A percentile compares a stretch with the other conserved stretches of the same genome.
These are phyloP conservation scores for Vanrija sp. DNA, from an alignment of 1,284 basidiomycete genomes.

Conservation along the genomic window DNA sequence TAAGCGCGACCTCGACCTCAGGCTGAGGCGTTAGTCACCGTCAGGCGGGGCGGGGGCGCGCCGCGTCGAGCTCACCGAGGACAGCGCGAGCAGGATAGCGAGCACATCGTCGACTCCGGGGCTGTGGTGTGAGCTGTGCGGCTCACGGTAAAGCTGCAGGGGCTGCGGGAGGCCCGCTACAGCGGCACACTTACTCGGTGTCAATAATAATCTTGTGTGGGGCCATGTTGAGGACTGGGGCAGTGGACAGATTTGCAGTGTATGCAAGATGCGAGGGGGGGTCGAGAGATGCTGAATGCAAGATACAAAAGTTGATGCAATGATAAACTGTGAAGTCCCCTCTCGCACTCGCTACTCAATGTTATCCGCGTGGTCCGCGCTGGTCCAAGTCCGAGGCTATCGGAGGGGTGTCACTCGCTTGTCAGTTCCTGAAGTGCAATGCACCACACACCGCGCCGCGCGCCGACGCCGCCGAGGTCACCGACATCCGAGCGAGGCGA, in stretches of 20 bases:
- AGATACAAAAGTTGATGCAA: no score
- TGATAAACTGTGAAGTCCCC: no score
- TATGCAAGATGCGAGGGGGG: background rate
- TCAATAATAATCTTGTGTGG: conserved; percentile 45
- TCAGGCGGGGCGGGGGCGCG: conserved; percentile 44
- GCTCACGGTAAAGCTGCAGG: background rate
- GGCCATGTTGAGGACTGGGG: conserved; percentile 13
- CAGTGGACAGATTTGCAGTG: no score
- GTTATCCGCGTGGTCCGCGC: no score
- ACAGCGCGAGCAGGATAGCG: conserved; percentile 55
- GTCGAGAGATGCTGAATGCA: background rate
- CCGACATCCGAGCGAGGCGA: background rate
- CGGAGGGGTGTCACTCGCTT: no score
- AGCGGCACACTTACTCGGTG: conserved; percentile 33
- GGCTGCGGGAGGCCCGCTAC: no score
- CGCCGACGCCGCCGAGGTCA: no score
- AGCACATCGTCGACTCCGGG: conserved; percentile 83
- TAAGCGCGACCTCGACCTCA: conserved; percentile 62
- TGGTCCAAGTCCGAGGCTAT: no score
- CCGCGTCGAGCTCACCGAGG: conserved; percentile 25
- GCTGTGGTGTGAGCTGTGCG: conserved; percentile 10
- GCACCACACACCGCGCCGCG: no score
- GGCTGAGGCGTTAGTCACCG: conserved; percentile 40
- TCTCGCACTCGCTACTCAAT: no score
- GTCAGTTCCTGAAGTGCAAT: no score